phyloP scores from a whole-genome alignment of 305 asterid genomes.

The Withania somnifera region DNA sequence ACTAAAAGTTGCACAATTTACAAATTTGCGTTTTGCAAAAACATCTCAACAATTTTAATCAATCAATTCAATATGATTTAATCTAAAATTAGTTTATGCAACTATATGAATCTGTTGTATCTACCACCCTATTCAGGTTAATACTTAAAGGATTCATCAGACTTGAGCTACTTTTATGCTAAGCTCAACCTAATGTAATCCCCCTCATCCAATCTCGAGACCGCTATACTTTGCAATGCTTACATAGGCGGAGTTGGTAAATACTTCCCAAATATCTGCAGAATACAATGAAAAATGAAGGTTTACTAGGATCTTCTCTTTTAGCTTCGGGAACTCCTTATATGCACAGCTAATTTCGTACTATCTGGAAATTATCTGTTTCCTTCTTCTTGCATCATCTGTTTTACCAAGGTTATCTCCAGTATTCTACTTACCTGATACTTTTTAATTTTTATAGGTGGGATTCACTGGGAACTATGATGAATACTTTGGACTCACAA shows the following conservation, averaged over 20 bases:
- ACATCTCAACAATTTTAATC: background rate
- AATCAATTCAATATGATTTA: background rate
- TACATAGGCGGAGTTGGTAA: background rate
- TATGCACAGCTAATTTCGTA: background rate
- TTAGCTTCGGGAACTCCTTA: background rate
- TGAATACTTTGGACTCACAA: constrained; percentile 79
- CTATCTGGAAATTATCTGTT: background rate
- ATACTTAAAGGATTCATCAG: background rate
- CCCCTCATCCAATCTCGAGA: background rate
- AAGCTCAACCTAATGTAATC: background rate
- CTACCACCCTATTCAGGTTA: background rate
- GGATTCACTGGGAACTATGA: constrained; percentile 86
- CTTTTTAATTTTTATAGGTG: constrained; percentile 40
- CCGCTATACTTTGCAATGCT: background rate
- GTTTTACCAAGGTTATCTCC: background rate
- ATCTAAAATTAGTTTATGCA: background rate
- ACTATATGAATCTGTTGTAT: background rate
- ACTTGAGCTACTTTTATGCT: background rate
- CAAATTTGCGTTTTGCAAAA: too few species aligned
- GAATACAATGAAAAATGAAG: background rate
- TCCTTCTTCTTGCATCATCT: background rate
- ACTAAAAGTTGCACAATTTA: too few species aligned
- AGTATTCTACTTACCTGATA: constrained; percentile 2
- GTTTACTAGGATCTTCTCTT: background rate
- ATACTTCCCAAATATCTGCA: background rate